Conservation (phyloP, 768 basidiomycete genomes). For the Glaciozyma antarctica region DNA sequence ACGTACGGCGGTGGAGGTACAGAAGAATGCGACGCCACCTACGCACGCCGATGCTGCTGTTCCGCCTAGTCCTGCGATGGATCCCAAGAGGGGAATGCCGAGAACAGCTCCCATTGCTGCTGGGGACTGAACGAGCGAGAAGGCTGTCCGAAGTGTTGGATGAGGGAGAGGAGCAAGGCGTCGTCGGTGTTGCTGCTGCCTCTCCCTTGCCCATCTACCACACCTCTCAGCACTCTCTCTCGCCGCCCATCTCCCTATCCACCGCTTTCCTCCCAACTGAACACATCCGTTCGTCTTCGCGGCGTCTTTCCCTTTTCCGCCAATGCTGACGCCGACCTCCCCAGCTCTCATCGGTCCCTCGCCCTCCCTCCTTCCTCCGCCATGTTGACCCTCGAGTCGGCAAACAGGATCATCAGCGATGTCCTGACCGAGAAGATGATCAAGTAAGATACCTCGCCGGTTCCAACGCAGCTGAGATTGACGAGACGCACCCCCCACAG, state of each 20-base stretch:
- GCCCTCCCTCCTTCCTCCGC: too few relatives aligned
- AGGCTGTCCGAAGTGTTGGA: not conserved
- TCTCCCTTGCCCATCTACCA: not conserved
- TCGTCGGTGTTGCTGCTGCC: not conserved
- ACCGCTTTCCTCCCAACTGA: too few relatives aligned
- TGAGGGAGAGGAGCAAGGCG: not conserved
- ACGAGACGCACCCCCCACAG: conserved; percentile 42
- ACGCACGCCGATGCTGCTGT: conserved; percentile 58
- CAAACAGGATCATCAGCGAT: conserved; percentile 25
- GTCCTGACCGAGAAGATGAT: conserved; percentile 74
- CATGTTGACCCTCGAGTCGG: conserved; percentile 14
- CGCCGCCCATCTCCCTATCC: too few relatives aligned
- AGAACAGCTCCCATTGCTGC: conserved; percentile 43
- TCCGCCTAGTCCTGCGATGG: conserved; percentile 47
- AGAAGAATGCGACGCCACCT: conserved; percentile 51
- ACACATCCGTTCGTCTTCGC: too few relatives aligned
- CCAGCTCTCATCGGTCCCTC: too few relatives aligned
- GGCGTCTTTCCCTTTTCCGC: too few relatives aligned
- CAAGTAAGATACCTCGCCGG: conserved; percentile 52
- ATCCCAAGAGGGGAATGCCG: conserved; percentile 43
- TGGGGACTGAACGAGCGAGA: not conserved
- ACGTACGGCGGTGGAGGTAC: conserved; percentile 28
- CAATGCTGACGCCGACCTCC: too few relatives aligned
- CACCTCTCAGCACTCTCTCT: not conserved
- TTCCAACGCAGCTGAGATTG: not conserved